phyloP scores from a whole-genome alignment of 352 stramenopile genomes.

The Pythium dissimile region DNA sequence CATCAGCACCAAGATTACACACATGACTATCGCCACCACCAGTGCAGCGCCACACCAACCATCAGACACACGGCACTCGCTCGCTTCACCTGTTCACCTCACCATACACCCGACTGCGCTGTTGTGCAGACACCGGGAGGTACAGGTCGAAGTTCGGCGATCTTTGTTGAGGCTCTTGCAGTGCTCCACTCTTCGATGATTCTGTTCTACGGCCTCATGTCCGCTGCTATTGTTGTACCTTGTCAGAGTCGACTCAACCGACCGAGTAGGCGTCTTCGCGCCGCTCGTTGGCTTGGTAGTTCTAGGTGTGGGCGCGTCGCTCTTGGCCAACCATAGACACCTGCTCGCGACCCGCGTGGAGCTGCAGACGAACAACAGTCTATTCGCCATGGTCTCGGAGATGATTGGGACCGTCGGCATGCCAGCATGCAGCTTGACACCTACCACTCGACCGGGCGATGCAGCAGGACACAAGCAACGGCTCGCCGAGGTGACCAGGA shows the following conservation, averaged over 20 bases:
- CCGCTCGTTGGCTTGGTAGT: neutral
- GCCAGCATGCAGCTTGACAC: neutral
- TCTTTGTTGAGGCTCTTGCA: constrained; percentile 51
- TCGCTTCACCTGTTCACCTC: too few species aligned
- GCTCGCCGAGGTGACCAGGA: neutral
- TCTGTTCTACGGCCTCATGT: constrained; percentile 85
- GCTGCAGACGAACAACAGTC: neutral
- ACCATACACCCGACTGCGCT: too few species aligned
- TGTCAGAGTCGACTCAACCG: neutral
- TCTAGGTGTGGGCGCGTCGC: neutral
- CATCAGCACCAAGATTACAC: neutral
- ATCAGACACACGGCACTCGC: too few species aligned
- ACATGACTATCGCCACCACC: too few species aligned
- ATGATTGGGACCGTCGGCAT: neutral
- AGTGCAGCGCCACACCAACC: too few species aligned
- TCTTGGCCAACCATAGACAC: neutral
- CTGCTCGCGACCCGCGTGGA: neutral
- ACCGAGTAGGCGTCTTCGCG: neutral
- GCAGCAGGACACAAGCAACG: neutral
- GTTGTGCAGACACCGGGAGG: too few species aligned
- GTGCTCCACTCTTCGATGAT: constrained; percentile 4
- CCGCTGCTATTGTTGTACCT: neutral
- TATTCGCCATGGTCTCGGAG: neutral
- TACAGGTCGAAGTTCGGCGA: too few species aligned
- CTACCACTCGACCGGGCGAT: neutral